Evolutionary conservation across 768 basidiomycete species (phyloP).

Genomic region (Auriscalpium microsporum): DNA sequence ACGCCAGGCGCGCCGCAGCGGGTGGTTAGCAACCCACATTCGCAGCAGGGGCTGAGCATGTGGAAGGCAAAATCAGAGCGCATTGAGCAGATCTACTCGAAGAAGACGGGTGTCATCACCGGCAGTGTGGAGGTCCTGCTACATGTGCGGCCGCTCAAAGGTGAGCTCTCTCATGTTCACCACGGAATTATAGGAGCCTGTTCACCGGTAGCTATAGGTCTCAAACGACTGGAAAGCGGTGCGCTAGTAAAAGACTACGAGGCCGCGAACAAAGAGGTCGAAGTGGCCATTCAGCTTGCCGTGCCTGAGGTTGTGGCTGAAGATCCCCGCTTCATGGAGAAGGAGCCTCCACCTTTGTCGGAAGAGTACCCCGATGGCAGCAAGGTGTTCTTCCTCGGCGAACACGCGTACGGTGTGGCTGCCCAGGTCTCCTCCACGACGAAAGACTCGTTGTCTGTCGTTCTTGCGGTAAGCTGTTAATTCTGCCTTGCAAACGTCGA

Average conservation of each 20-base stretch:
- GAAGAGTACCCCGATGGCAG: slow-evolving; percentile 88
- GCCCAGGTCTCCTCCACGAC: slow-evolving; percentile 77
- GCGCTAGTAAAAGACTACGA: slow-evolving; percentile 96
- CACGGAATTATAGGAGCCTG: slow-evolving; percentile 28
- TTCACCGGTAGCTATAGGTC: slow-evolving; percentile 22
- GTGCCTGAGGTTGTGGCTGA: slow-evolving; percentile 76
- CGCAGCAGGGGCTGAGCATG: slow-evolving; percentile 51
- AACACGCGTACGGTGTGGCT: slow-evolving; percentile 92
- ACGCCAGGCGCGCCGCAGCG: slow-evolving; percentile 41
- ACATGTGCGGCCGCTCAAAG: slow-evolving; percentile 88
- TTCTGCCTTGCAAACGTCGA: background rate
- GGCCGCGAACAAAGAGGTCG: slow-evolving; percentile 66
- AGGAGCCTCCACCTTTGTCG: slow-evolving; percentile 68
- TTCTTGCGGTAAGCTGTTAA: slow-evolving; percentile 62
- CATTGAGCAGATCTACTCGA: slow-evolving; percentile 81
- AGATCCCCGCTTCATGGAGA: slow-evolving; percentile 82
- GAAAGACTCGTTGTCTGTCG: slow-evolving; percentile 63
- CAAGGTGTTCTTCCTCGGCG: slow-evolving; percentile 93
- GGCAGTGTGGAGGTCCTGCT: slow-evolving; percentile 73
- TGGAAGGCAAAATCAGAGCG: slow-evolving; percentile 81
- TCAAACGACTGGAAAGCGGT: slow-evolving; percentile 82
- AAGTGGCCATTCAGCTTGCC: slow-evolving; percentile 82
- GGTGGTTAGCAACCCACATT: slow-evolving; percentile 67
- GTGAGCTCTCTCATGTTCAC: slow-evolving; percentile 30
- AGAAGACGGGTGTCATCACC: slow-evolving; percentile 79